Base-by-base conservation (phyloP, 2,329 filamentous ascomycete genomes). In the Xylariales sp. region DNA sequence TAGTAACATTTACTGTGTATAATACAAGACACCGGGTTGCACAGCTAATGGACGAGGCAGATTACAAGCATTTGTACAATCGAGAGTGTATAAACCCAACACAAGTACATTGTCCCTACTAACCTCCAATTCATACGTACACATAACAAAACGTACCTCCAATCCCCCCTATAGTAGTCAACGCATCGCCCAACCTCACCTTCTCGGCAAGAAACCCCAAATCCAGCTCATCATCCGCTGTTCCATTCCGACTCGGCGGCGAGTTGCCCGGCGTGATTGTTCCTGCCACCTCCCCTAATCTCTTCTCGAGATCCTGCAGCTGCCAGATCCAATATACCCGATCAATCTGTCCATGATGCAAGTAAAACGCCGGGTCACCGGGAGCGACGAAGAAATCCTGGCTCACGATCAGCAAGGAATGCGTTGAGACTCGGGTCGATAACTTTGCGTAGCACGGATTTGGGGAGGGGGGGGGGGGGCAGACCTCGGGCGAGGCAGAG, bases 61-160 rank as follows among this genome's bases (percentile, higher is more conserved):
- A n/a, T n/a, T n/a, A n/a, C n/a, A n/a, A n/a, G n/a, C n/a, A n/a
- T n/a, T n/a, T n/a, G n/a, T n/a, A n/a, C n/a, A n/a, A n/a, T n/a
- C n/a, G n/a, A n/a, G n/a, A n/a, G n/a, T n/a, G n/a, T n/a, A n/a
- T n/a, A n/a, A n/a, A n/a, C n/a, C n/a, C n/a, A n/a, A n/a, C n/a
- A n/a, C n/a, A n/a, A n/a, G n/a, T n/a, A n/a, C n/a, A n/a, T n/a
- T n/a, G 9, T 32, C 9, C 8, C 8, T 10, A 8, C 31, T 8
- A 32, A 16, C 15, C 15, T 12, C 15, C 6, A 9, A 20, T 11
- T 42, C 33, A 51, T n/a, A 46, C 31, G 42, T 57, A 61, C 1
- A 47, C 48, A 27, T 57, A 60, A 29, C 54, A 61, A 37, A 58
- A 56, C 4, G 51, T 53, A 1, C 54, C 54, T 10, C 52, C 52